Percentiles rank a stretch among this genome's conserved stretches.
phyloP scores from a whole-genome alignment of 1,284 basidiomycete species.

The Dichomitus squalens region DNA sequence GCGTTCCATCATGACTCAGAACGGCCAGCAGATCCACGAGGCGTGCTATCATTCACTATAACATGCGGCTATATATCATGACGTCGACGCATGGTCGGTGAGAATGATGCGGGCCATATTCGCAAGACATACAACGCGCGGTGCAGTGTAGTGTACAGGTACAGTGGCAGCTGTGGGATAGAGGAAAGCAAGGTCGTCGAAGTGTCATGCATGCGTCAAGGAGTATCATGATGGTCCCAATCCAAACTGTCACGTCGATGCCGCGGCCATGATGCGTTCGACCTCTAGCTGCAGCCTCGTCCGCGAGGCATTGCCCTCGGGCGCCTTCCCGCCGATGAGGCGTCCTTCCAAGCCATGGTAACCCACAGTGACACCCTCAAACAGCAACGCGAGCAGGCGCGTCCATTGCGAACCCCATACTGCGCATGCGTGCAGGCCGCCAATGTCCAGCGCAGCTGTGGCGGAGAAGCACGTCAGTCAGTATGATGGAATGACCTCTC shows the following conservation, averaged over 20 bases:
- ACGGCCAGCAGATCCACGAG: not conserved
- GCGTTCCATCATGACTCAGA: not conserved
- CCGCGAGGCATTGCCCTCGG: constrained; percentile 62
- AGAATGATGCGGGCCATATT: not conserved
- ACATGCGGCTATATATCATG: no score
- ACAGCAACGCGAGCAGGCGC: constrained; percentile 72
- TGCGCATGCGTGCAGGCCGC: constrained; percentile 59
- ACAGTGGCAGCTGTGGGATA: not conserved
- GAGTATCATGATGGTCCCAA: no score
- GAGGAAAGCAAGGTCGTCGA: constrained; percentile 6
- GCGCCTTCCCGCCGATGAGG: constrained; percentile 54
- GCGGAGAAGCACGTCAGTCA: constrained; percentile 18
- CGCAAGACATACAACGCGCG: not conserved
- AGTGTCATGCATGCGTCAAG: not conserved
- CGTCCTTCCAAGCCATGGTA: constrained; percentile 40
- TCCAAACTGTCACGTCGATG: constrained; percentile 10
- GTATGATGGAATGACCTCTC: constrained; percentile 16
- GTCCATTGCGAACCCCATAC: constrained; percentile 81
- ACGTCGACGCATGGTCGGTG: not conserved
- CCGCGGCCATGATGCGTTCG: constrained; percentile 54
- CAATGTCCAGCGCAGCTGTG: constrained; percentile 72
- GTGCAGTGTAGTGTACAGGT: not conserved
- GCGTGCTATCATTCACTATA: not conserved
- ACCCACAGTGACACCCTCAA: constrained; percentile 61
- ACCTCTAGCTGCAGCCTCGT: constrained; percentile 64